Base-by-base conservation (phyloP, 768 basidiomycete species). In the Harrya chromipes region DNA sequence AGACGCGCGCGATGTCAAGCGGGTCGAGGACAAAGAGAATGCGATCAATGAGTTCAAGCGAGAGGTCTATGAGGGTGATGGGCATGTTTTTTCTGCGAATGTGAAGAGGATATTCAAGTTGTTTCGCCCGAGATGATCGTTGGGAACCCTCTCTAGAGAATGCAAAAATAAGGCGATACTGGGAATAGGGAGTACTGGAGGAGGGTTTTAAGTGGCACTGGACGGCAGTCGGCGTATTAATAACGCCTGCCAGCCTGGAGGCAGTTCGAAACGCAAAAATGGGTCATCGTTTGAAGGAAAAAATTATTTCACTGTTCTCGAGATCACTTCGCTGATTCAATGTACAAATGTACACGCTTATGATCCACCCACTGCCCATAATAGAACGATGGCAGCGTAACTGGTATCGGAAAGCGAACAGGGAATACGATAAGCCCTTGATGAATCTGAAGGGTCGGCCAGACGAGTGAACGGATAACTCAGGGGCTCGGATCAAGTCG, bases 1-100 rank as follows among this genome's bases (percentile, higher is more conserved):
- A 70, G 34, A 79, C 56, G 19, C 62, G 49, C 1, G 85, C 72
- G 34, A 87, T 74, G 48, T 87, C 79, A 37, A 79, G 59, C 4
- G 87, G 87, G 57, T 85, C 81, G 51, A 78, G 74, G n/a, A 66
- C 54, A 36, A 78, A 56, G 8, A 90, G 67, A 46, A 85, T 76
- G 45, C 74, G 68, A 40, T 85, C 84, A 33, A 85, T 54, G 39
- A 85, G 61, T 63, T 90, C 88, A 10, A 67, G 65, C 11, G 85
- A 82, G 16, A 87, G 59, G 21, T 69, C 63, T n/a, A 56, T 50
- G 49, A 81, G 53, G n/a, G 31, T 29, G 14, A 7, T 16, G 14
- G 33, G 33, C 33, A 33, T 33, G 14, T 33, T 33, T 33, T 14
- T 3, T 7, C 2, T 27, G 7, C 10, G 8, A 11, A 27, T 27